Evolutionary conservation across 306 rosid genomes (phyloP).

Genomic region (Crotalaria pallida): DNA sequence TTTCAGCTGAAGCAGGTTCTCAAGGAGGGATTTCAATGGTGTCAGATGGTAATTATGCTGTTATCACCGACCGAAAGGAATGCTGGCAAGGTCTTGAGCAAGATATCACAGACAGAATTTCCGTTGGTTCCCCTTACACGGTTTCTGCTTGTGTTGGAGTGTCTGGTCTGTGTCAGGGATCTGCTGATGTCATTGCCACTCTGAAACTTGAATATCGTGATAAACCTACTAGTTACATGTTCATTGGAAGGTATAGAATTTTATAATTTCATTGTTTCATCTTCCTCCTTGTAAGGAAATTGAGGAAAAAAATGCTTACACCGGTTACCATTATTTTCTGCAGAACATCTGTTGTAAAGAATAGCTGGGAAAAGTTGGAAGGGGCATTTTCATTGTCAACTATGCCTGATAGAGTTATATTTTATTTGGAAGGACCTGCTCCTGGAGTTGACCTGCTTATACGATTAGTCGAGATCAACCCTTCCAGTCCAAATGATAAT

Average conservation of each 20-base stretch:
- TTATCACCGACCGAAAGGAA: constrained; percentile 62
- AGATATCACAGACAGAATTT: constrained; percentile 60
- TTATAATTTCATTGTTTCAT: neutral
- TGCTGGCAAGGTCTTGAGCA: constrained; percentile 97
- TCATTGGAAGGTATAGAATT: constrained; percentile 61
- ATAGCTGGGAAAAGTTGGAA: constrained; percentile 71
- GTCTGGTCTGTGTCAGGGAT: constrained; percentile 54
- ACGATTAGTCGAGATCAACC: constrained; percentile 49
- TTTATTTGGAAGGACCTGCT: constrained; percentile 94
- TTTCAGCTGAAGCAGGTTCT: constrained; percentile 41
- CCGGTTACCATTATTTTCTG: constrained; percentile 18
- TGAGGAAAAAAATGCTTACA: constrained; percentile 8
- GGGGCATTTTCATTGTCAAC: constrained; percentile 67
- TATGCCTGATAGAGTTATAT: constrained; percentile 49
- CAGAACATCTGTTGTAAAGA: constrained; percentile 66
- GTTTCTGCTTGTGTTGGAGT: constrained; percentile 82
- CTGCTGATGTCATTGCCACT: constrained; percentile 73
- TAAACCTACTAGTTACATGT: constrained; percentile 55
- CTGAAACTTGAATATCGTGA: constrained; percentile 54
- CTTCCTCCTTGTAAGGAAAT: constrained; percentile 4
- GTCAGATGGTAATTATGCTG: constrained; percentile 41
- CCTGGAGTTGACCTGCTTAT: constrained; percentile 71
- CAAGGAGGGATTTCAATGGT: constrained; percentile 24
- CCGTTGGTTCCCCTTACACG: constrained; percentile 44
- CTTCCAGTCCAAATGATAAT: constrained; percentile 36